These are phyloP conservation scores for Nyctanthes arbortristis DNA, from an alignment of 257 asterid genomes.

Conservation along the genomic window DNA sequence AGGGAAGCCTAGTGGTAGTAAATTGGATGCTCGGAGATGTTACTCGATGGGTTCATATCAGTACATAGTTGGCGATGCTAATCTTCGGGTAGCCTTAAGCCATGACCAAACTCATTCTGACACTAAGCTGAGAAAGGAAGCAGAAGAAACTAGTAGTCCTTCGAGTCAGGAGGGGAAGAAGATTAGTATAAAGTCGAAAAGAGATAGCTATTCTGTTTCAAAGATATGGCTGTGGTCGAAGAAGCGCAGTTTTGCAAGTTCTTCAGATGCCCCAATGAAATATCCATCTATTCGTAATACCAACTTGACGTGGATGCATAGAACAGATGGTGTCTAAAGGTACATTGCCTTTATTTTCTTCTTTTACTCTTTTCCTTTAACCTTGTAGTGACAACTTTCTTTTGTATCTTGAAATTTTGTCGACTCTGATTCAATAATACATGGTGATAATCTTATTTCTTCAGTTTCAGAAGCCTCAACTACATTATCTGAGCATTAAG, in stretches of 20 bases:
- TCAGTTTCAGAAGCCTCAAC: background rate
- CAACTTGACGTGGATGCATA: conserved; percentile 40
- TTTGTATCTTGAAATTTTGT: background rate
- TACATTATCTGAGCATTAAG: background rate
- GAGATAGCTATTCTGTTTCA: conserved; percentile 78
- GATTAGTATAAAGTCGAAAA: conserved; percentile 55
- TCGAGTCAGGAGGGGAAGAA: conserved; percentile 51
- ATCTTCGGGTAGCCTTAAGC: conserved; percentile 58
- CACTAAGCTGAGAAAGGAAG: conserved; percentile 20
- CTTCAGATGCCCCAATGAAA: conserved; percentile 36
- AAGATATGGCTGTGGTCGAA: conserved; percentile 91
- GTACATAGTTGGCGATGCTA: conserved; percentile 58
- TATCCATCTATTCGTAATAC: conserved; percentile 29
- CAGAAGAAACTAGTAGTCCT: conserved; percentile 26
- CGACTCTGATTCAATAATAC: conserved; percentile 1
- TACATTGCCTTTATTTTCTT: conserved; percentile 3
- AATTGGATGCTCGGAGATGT: conserved; percentile 68
- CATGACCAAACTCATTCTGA: conserved; percentile 21
- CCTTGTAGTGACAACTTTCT: conserved; percentile 2
- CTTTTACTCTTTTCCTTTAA: conserved; percentile 12
- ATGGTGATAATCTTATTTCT: conserved; percentile 16
- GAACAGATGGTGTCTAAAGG: conserved; percentile 31
- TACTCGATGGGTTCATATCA: conserved; percentile 81
- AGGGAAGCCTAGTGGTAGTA: conserved; percentile 57
- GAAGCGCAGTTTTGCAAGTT: conserved; percentile 55